Evolutionary conservation across 257 asterid genomes (phyloP).

Genomic region (Cruciata laevipes): DNA sequence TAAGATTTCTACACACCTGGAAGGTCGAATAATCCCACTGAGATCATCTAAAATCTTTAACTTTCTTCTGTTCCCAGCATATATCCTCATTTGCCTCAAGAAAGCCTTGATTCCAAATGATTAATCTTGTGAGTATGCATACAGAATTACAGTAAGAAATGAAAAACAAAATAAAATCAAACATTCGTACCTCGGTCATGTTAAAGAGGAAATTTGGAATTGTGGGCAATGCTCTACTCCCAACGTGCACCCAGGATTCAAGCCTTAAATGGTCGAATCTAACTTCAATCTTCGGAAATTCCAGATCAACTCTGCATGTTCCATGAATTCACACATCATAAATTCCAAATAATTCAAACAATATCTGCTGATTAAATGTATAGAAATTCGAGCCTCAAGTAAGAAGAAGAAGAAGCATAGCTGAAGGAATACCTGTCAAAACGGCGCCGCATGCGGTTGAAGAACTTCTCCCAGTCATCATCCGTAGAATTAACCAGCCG

Average conservation of each 20-base stretch:
- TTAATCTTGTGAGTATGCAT: neutral
- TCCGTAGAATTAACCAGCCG: constrained; percentile 62
- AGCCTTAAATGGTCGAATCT: constrained; percentile 66
- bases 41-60: constrained; percentile 68
- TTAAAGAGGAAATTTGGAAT: constrained; percentile 77
- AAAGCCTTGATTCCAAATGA: constrained; percentile 45
- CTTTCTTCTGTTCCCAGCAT: constrained; percentile 54
- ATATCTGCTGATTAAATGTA: neutral
- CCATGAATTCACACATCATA: neutral
- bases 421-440: constrained; percentile 41
- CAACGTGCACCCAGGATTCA: constrained; percentile 68
- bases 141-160: neutral
- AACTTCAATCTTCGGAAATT: constrained; percentile 86
- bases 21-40: constrained; percentile 89
- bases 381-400: neutral
- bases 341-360: neutral
- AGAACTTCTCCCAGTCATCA: constrained; percentile 81
- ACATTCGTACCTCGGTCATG: constrained; percentile 65
- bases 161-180: neutral
- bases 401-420: neutral
- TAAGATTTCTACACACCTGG: constrained; percentile 52
- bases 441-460: constrained; percentile 74
- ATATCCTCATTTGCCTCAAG: constrained; percentile 56
- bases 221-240: constrained; percentile 95
- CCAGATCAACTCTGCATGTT: constrained; percentile 74